Evolutionary conservation across 2,329 filamentous ascomycete species (phyloP), one percentile per base, ranked within the genome.

Genomic region (Diaporthe citrichinensis): DNA sequence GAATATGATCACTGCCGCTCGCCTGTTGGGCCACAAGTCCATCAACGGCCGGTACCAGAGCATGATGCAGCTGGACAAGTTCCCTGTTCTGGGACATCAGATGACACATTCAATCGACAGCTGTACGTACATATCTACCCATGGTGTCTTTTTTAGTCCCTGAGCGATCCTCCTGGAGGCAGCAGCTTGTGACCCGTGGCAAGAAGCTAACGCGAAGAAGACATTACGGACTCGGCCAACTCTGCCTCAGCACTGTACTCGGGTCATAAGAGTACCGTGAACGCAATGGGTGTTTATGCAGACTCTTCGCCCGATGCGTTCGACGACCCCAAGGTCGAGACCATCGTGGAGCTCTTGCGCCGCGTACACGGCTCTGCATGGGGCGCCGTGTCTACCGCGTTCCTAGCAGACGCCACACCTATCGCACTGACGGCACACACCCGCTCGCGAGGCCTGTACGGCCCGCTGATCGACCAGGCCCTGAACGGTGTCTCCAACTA

Each of bases 211-310:
- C 88, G 68, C 96, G 5, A n/a, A 31, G n/a, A 31, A 61, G 44
- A 94, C 88, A 96, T 97, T 82, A 97, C 94, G 51, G 94, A 97
- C 83, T 95, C 93, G 76, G 95, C 95, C 84, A 97, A 97, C 85
- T 95, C 93, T 7, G 94, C 94, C 5, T 94, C 93, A 58, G 94
- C 94, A 23, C 87, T 97, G 25, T 97, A 96, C 86, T 92, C 90
- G 34, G 95, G 95, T 46, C 94, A 97, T 87, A 97, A 97, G 88
- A 93, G 91, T 80, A 94, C 92, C 0, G 94, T 96, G 78, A 96
- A 97, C 81, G 93, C 94, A 39, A 90, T 97, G 84, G 94, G 93
- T 78, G 89, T 96, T 44, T 96, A 97, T 76, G 94, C 89, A 57
- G 95, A 97, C 82, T 95, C 93, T 0, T 95, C 93, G 65, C 87